Evolutionary conservation across 2,329 filamentous ascomycete genomes (phyloP), one percentile per base, ranked within the genome.

Genomic region (Colletotrichum brevisporum): DNA sequence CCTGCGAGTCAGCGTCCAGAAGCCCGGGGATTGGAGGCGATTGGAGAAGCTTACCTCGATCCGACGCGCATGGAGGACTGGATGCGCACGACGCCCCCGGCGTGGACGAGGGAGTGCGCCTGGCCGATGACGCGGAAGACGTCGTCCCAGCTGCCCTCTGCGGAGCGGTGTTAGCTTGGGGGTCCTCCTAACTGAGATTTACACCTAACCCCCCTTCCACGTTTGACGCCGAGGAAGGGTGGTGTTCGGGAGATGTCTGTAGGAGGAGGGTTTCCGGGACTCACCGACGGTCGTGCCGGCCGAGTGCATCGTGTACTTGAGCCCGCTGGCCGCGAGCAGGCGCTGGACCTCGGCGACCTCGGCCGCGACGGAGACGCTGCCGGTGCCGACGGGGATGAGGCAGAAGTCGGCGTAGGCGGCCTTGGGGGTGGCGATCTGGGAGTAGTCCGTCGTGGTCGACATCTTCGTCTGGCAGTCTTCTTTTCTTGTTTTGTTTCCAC

Each of bases 281-380:
- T 67, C 84, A 96, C 94, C 94, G 63, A 98, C 88, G 0, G 95
- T 98, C 0, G 95, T 98, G 13, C 95, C 96, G 2, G 94, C 95
- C 27, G 93, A 95, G 82, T 98, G 95, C 94, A 98, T 96, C 54
- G 88, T 90, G 78, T 95, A 95, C 72, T 89, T 91, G 71, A 98
- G 80, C 2, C 94, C 94, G 74, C 92, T 96, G 62, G 89, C 90
- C 80, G 92, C 90, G 75, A 99, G 87, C 43, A 98, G 86, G 66
- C 91, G 90, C 83, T 98, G 95, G 45, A 98, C 94, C 71, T 92
- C 91, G 41, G 95, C 95, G 36, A 99, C 90, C 78, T 98, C 93
- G 73, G 91, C 89, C 5, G 93, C 92, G 16, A 95, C 92, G 2
- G 93, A 94, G 59, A 89, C 86, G 48, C 82, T 90, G 56, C 89